Conservation (phyloP, 345 rosid species). For the Eucalyptus caleyi region DNA sequence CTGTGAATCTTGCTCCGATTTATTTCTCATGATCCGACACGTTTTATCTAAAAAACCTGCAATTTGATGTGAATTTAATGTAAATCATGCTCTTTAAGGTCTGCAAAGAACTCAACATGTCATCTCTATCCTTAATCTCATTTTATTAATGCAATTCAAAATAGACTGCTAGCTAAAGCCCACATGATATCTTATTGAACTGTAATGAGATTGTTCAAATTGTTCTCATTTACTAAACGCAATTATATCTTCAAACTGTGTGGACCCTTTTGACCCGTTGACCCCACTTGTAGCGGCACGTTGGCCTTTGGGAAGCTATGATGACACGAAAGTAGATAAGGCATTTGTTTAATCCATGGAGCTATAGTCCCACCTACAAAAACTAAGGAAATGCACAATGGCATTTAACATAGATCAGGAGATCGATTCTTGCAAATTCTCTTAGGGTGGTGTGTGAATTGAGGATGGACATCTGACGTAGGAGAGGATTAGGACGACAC, state of each 20-base stretch:
- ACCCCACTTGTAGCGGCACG: neutral
- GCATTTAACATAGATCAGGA: neutral
- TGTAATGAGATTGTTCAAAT: neutral
- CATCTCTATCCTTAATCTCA: neutral
- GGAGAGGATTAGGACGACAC: neutral
- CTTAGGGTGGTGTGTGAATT: neutral
- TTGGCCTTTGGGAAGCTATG: neutral
- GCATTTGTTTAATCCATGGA: neutral
- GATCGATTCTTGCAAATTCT: neutral
- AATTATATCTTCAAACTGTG: neutral
- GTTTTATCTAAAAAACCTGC: neutral
- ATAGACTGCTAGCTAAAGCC: neutral
- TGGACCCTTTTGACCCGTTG: neutral
- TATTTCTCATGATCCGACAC: neutral
- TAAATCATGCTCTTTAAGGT: neutral
- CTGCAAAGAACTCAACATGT: neutral
- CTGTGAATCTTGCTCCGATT: rapidly evolving
- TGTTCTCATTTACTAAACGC: neutral
- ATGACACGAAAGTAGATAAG: neutral
- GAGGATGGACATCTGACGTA: neutral
- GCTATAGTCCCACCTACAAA: neutral
- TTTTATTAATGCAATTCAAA: neutral
- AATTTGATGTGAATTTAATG: neutral
- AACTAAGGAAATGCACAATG: neutral
- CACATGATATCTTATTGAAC: neutral